These are phyloP conservation scores for Sporothrix luriei DNA, from an alignment of 2,329 filamentous ascomycete genomes.

Conservation along the genomic window DNA sequence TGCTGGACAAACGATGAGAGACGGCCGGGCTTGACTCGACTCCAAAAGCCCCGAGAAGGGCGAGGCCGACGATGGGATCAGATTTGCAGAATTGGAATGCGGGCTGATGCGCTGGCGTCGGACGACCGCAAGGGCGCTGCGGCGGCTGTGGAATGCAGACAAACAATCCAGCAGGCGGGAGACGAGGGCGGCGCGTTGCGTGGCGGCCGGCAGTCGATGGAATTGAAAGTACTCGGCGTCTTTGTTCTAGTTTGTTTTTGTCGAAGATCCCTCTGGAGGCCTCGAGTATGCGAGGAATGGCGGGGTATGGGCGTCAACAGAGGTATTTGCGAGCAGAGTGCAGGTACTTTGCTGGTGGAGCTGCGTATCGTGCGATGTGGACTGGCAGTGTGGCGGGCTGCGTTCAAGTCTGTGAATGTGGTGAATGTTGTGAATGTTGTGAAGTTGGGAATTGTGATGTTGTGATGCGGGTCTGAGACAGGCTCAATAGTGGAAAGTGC, in stretches of 20 bases:
- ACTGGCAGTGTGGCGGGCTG: constrained; percentile 14
- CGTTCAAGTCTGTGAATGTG: constrained; percentile 5
- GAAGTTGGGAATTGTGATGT: constrained; percentile 16
- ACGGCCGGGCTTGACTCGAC: neutral
- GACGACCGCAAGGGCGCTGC: neutral
- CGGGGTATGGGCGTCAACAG: constrained; percentile 13
- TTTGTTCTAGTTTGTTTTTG: neutral
- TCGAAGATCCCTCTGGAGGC: neutral
- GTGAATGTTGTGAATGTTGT: constrained; percentile 5
- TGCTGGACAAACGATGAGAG: constrained; percentile 1
- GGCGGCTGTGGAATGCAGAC: constrained; percentile 18
- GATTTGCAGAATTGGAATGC: constrained; percentile 1
- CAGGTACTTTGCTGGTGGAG: neutral
- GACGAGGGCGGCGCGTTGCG: neutral
- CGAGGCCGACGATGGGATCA: neutral
- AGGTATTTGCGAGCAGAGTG: neutral
- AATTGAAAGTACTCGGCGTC: neutral
- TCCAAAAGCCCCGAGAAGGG: constrained; percentile 2
- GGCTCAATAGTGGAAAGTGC: neutral
- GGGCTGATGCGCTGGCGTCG: constrained; percentile 14
- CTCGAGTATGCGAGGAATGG: constrained; percentile 19
- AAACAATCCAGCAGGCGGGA: neutral
- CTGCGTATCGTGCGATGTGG: neutral
- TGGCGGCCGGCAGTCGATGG: neutral
- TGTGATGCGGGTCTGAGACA: neutral